Evolutionary conservation across 306 rosid genomes (phyloP).

Genomic region (Arachis hypogaea): DNA sequence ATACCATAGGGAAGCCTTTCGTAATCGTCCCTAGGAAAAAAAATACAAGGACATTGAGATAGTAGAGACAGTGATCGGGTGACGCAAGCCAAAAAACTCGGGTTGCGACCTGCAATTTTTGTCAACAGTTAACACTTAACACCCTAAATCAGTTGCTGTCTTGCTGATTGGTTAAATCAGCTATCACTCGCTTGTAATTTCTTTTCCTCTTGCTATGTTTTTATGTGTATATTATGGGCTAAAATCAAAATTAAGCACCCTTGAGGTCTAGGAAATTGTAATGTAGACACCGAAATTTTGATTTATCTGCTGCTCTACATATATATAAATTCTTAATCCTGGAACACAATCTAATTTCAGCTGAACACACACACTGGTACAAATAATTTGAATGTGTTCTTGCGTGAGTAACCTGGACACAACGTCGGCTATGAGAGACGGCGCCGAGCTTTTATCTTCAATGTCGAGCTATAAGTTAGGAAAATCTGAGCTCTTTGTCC

Average conservation of each 20-base stretch:
- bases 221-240: background rate
- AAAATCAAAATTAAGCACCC: background rate
- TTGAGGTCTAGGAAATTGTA: background rate
- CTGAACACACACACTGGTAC: too few species aligned
- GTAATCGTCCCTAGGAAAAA: too few species aligned
- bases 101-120: constrained; percentile 1
- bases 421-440: too few species aligned
- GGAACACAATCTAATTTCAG: too few species aligned
- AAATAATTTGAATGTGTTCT: too few species aligned
- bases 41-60: too few species aligned
- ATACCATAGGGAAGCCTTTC: background rate
- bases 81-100: background rate
- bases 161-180: background rate
- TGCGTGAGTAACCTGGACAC: too few species aligned
- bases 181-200: constrained; percentile 6
- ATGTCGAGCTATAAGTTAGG: too few species aligned
- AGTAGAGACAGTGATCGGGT: background rate
- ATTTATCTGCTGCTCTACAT: background rate
- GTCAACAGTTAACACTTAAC: background rate
- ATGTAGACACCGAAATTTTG: background rate
- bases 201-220: background rate
- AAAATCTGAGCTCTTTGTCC: too few species aligned
- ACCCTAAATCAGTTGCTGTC: background rate
- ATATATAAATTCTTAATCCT: too few species aligned
- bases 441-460: too few species aligned